These are phyloP conservation scores for Aureobasidium sp. DNA, from an alignment of 2,329 filamentous ascomycete species.

Conservation along the genomic window DNA sequence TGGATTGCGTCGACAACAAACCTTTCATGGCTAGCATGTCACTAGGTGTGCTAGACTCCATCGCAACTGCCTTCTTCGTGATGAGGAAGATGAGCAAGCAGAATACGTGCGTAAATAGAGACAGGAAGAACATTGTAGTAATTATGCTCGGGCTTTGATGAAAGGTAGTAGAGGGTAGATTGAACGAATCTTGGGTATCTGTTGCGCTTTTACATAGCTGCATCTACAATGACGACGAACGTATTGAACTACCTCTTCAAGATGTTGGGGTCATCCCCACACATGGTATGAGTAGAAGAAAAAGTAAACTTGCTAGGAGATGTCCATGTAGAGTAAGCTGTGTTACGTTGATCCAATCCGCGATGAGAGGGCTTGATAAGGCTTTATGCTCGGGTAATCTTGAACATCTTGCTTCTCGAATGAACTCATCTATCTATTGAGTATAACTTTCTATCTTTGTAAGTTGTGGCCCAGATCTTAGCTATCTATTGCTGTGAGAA, in stretches of 20 bases:
- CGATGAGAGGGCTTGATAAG: background rate
- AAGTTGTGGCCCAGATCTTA: background rate
- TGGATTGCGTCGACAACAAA: background rate
- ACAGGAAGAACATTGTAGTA: conserved; percentile 2
- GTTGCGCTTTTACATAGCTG: background rate
- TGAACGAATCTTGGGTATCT: background rate
- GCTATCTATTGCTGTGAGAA: background rate
- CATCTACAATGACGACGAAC: background rate
- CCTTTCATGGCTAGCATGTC: background rate
- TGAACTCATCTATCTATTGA: too few relatives aligned
- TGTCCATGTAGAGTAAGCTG: background rate
- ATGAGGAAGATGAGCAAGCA: conserved; percentile 5
- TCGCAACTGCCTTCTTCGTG: background rate
- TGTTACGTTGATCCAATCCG: conserved; percentile 9
- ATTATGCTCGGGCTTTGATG: background rate
- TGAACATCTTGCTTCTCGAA: background rate
- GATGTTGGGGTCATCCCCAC: background rate
- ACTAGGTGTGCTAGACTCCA: background rate
- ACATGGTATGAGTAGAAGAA: background rate
- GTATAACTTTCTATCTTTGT: too few relatives aligned
- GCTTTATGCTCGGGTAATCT: background rate
- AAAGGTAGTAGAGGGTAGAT: background rate
- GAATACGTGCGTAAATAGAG: conserved; percentile 6
- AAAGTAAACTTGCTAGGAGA: background rate
- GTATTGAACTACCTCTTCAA: background rate